Conservation (phyloP, 805 yeast species). For the Cyberlindnera subsufficiens region DNA sequence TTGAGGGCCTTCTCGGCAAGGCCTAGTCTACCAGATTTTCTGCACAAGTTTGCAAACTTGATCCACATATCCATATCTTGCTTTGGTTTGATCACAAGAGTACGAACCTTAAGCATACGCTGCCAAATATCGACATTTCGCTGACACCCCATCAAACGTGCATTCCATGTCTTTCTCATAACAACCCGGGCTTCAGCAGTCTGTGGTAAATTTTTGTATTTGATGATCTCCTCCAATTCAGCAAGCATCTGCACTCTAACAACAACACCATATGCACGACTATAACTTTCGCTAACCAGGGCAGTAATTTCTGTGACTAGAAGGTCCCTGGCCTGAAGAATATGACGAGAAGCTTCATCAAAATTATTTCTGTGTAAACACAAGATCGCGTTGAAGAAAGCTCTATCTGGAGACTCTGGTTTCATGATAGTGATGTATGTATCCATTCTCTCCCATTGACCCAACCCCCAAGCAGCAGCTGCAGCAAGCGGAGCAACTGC, state of each 20-base stretch:
- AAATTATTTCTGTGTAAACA: constrained; percentile 83
- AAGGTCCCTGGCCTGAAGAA: constrained; percentile 79
- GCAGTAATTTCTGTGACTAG: constrained; percentile 93
- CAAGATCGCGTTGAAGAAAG: constrained; percentile 89
- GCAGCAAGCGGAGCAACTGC: constrained; percentile 96
- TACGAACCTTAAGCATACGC: constrained; percentile 85
- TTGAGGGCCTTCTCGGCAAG: constrained; percentile 90
- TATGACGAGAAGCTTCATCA: constrained; percentile 72
- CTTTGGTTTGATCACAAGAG: constrained; percentile 88
- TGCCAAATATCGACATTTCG: constrained; percentile 99
- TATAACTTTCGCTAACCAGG: constrained; percentile 89
- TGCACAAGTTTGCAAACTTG: constrained; percentile 91
- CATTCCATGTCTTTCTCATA: constrained; percentile 91
- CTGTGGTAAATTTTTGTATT: constrained; percentile 79
- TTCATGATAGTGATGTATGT: constrained; percentile 87
- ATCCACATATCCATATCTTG: constrained; percentile 98
- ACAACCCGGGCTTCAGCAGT: constrained; percentile 72
- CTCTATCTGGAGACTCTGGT: constrained; percentile 86
- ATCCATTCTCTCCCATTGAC: constrained; percentile 96
- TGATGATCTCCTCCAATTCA: constrained; percentile 90
- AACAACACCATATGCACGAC: constrained; percentile 93
- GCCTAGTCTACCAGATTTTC: constrained; percentile 89
- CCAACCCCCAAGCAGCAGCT: constrained; percentile 98
- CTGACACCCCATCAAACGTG: constrained; percentile 88
- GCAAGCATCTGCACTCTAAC: constrained; percentile 97